phyloP scores from a whole-genome alignment of 306 rosid genomes.

The Gastrolobium bilobum region DNA sequence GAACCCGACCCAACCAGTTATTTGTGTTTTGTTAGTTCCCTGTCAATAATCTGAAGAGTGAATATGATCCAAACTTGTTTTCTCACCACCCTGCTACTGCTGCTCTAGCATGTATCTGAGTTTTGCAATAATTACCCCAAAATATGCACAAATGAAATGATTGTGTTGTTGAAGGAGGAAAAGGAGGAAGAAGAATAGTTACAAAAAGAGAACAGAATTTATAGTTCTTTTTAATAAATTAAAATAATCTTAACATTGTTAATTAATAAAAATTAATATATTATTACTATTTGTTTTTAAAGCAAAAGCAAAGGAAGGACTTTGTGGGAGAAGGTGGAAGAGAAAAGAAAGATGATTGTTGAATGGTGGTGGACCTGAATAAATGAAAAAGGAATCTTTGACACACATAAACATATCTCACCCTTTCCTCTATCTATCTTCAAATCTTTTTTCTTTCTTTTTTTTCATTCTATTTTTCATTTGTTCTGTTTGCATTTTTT shows the following conservation, averaged over 20 bases:
- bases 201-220: conserved; percentile 56
- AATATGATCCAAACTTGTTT: conserved; percentile 20
- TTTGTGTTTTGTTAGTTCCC: background rate
- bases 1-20: conserved; percentile 51
- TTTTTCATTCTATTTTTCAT: conserved; percentile 28
- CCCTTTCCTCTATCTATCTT: conserved; percentile 23
- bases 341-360: conserved; percentile 56
- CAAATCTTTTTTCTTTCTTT: conserved; percentile 22
- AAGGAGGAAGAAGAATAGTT: conserved; percentile 54
- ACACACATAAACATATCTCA: conserved; percentile 54
- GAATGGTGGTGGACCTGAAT: conserved; percentile 75
- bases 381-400: conserved; percentile 88
- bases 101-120: background rate
- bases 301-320: conserved; percentile 55
- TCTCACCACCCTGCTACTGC: background rate
- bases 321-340: conserved; percentile 56
- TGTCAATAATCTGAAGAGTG: conserved; percentile 39
- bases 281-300: conserved; percentile 45
- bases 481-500: background rate
- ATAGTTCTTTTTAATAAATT: background rate
- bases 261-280: conserved; percentile 30
- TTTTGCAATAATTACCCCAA: conserved; percentile 43
- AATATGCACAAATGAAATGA: conserved; percentile 54
- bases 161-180: conserved; percentile 49
- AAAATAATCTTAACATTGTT: conserved; percentile 30